Evolutionary conservation across 371 early-diverging fungal genomes (phyloP), one percentile per base, ranked within the genome.

Genomic region (Scutellospora calospora): DNA sequence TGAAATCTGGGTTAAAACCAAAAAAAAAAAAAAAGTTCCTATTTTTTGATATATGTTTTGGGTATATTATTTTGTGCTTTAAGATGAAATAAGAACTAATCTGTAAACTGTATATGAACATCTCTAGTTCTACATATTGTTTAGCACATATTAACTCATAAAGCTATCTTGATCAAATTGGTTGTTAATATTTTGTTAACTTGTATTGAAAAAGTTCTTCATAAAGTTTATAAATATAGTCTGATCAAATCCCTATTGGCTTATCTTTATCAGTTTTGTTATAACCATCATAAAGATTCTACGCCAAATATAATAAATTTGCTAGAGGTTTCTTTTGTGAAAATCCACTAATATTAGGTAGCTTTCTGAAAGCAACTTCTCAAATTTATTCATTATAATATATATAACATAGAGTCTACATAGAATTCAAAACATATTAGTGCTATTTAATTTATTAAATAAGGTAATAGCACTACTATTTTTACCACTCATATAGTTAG

Each of bases 101-200:
- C 6, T 6, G 6, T 38, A 55, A 55, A 55, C 18, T 55, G 18
- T 18, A 55, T 55, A 55, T 55, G 18, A n/a, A 16, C 20, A n/a
- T 22, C 16, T 22, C 22, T n/a, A 14, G 16, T 16, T 55, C 22
- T 22, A 55, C 8, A 55, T 55, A 55, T 55, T 55, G 22, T 18
- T 55, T 55, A n/a, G 55, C 18, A 55, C 22, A 55, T 55, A 55
- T 55, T 2, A 55, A 55, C 16, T 55, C 2, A 16, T 55, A 55
- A 55, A 55, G 55, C 18, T 22, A 55, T 55, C 55, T 55, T n/a
- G 18, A 9, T 55, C 18, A n/a, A 54, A 20, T 54, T 54, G 11
- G 11, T 12, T 60, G 33, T 76, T 76, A 22, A 16, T 76, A 76
- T 41, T 75, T 54, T 12, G 5, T 59, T 20, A 76, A 27, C 16